Evolutionary conservation across 2,329 filamentous ascomycete species (phyloP), one percentile per base, ranked within the genome.

Genomic region (Dichotomopilus funicola): DNA sequence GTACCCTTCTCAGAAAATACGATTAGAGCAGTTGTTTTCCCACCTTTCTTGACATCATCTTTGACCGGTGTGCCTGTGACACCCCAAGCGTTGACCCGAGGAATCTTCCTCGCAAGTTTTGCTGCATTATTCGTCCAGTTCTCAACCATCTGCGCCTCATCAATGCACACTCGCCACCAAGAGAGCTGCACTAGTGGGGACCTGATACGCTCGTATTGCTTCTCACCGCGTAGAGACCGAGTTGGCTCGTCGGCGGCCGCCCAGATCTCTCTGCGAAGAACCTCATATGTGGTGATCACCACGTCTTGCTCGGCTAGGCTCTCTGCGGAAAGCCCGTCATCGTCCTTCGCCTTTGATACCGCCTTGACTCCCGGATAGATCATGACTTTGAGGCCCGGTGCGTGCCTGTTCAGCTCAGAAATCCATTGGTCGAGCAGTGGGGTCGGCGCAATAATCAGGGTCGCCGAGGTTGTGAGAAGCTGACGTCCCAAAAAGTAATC

Each of bases 91-190:
- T 96, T 91, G 60, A 88, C 72, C 34, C 94, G 81, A 45, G 92
- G 91, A 58, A 99, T 86, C 33, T 87, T 75, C 42, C 85, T 82
- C 38, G 91, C 91, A 11, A 96, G 84, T 47, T 79, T 82, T 1
- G 94, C 91, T 34, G 92, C 89, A 62, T 89, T 86, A 63, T 84
- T 91, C 4, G 95, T 85, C 37, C 91, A 90, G 61, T 83, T 92
- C 67, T 97, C 92, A 43, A 97, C 85, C 87, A 96, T 95, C 66
- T 99, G 94, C 0, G 92, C 85, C 74, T 86, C 91, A 56, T 88
- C 85, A 1, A 88, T 76, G 53, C 83, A 85, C 1, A 95, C 82
- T 43, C 92, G 80, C 90, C 91, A 96, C 91, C 90, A 97, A 1
- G 79, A 83, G 13, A 96, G 82, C 62, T 88, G 81, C 8, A 91